phyloP scores from a whole-genome alignment of 306 rosid genomes.

The Fagus sylvatica region DNA sequence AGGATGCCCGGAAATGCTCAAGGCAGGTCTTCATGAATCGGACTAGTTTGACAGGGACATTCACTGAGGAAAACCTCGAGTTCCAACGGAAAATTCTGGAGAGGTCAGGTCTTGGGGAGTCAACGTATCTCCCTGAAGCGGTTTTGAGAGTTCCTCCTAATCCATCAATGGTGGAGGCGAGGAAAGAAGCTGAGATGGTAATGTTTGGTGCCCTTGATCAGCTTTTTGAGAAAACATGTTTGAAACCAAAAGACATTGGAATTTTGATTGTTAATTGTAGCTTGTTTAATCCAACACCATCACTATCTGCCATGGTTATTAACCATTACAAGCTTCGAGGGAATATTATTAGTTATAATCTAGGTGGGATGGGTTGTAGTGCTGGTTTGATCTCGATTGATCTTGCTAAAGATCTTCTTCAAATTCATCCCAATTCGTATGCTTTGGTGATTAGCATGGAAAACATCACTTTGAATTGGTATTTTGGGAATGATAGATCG shows the following conservation, averaged over 20 bases:
- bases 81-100: constrained; percentile 58
- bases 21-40: constrained; percentile 57
- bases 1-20: constrained; percentile 50
- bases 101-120: constrained; percentile 66
- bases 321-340: constrained; percentile 64
- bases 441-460: constrained; percentile 69
- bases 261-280: constrained; percentile 64
- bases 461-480: constrained; percentile 69
- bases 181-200: constrained; percentile 57
- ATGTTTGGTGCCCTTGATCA: constrained; percentile 66
- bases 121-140: constrained; percentile 62
- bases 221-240: constrained; percentile 45
- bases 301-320: constrained; percentile 57
- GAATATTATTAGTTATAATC: constrained; percentile 51
- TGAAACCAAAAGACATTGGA: constrained; percentile 59
- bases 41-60: constrained; percentile 35
- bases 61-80: constrained; percentile 47
- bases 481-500: constrained; percentile 59
- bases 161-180: constrained; percentile 60
- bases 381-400: constrained; percentile 67
- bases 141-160: constrained; percentile 52
- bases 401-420: constrained; percentile 65
- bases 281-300: constrained; percentile 67
- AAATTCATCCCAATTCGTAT: constrained; percentile 56
- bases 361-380: constrained; percentile 74